Percentiles rank a stretch among this genome's conserved stretches.
Conservation (phyloP, 768 basidiomycete genomes). For the Macrolepiota fuliginosa region DNA sequence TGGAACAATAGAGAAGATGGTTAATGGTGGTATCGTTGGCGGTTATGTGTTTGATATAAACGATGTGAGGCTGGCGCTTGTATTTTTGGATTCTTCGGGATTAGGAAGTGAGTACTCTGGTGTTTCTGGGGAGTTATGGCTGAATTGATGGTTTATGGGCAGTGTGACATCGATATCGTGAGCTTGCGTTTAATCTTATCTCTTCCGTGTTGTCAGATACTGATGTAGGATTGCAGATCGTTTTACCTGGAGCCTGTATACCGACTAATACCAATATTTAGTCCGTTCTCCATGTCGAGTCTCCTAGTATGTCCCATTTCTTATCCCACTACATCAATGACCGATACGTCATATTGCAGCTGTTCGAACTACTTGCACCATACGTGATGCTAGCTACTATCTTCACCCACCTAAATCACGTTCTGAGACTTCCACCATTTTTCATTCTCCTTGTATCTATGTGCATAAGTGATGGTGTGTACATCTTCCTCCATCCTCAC, state of each 20-base stretch:
- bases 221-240: conserved; percentile 38
- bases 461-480: conserved; percentile 66
- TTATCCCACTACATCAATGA: neutral
- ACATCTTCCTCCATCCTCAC: neutral
- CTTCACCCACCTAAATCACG: conserved; percentile 67
- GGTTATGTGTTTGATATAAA: conserved; percentile 49
- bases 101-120: conserved; percentile 61
- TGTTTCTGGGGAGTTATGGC: neutral
- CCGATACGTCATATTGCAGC: conserved; percentile 30
- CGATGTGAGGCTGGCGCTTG: conserved; percentile 66
- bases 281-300: conserved; percentile 78
- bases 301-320: conserved; percentile 50
- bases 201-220: neutral
- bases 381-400: conserved; percentile 72
- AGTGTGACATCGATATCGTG: conserved; percentile 86
- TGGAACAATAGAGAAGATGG: neutral
- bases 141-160: neutral
- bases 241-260: conserved; percentile 90
- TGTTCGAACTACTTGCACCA: conserved; percentile 82
- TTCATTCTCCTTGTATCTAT: conserved; percentile 78
- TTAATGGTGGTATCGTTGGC: neutral
- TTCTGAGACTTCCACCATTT: conserved; percentile 70
- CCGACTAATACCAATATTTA: conserved; percentile 82
- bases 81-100: conserved; percentile 86
- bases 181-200: neutral